A percentile compares a stretch with the other conserved stretches of the same genome.
These are phyloP conservation scores for Nymphaea thermarum DNA, from an alignment of 164 flowering plant species.

Conservation along the genomic window DNA sequence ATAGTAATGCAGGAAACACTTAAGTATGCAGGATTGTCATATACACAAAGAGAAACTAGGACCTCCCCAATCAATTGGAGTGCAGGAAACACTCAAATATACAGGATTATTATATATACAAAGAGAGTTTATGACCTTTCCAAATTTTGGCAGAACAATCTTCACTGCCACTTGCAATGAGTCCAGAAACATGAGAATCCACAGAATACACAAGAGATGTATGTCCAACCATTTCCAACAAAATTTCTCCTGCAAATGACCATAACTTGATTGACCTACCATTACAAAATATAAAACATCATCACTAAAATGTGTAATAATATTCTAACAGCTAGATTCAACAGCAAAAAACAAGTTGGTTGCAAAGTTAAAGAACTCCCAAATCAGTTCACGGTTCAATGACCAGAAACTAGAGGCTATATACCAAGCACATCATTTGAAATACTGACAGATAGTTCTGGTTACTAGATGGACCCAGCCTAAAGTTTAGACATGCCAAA, in stretches of 20 bases:
- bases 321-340: background rate
- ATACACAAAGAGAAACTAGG: too few species aligned
- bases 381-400: background rate
- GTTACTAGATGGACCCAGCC: too few species aligned
- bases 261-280: constrained; percentile 78
- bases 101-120: background rate
- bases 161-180: constrained; percentile 88
- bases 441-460: too few species aligned
- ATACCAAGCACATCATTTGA: too few species aligned
- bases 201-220: constrained; percentile 92
- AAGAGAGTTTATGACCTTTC: constrained; percentile 49
- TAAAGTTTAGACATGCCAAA: too few species aligned
- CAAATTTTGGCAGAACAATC: constrained; percentile 89
- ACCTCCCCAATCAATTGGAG: too few species aligned
- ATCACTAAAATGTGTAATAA: background rate
- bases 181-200: constrained; percentile 77
- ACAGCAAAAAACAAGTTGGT: background rate
- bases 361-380: background rate
- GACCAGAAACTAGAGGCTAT: background rate
- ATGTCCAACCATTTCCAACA: constrained; percentile 98
- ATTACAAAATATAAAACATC: background rate
- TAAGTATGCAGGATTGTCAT: too few species aligned
- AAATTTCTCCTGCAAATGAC: constrained; percentile 73
- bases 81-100: too few species aligned
- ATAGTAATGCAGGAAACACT: too few species aligned